Base-by-base conservation (phyloP, 176 grass and related monocot genomes). In the Eleusine indica region DNA sequence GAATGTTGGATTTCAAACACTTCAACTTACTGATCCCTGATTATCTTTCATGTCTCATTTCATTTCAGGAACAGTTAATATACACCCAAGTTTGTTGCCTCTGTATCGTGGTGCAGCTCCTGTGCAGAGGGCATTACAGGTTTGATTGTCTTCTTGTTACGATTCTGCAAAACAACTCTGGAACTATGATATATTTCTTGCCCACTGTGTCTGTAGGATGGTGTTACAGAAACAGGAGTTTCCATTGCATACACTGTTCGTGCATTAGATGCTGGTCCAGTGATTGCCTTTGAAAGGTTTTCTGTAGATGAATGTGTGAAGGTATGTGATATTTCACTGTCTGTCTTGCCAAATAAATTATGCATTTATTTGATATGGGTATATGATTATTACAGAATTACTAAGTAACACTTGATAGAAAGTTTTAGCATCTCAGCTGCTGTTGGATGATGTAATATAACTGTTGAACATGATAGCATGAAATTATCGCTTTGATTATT, bases 101-200 rank as follows among this genome's bases (percentile, higher is more conserved):
- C 77, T 92, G 58, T 98, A 98, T 82, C 90, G 96, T 17, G 96
- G 96, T 82, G 92, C 96, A 85, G 96, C 96, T 91, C 96, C 96
- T 85, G 96, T 95, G 80, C 96, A 98, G 79, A 98, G 96, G 80
- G 92, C 96, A 71, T 82, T 98, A 88, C 92, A 98, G 91, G 96
- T 98, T 74, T 80, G 68, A 75, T 39, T 82, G 39, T 86, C 19
- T 72, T 17, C 48, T 39, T 61, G 19, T 60, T 74, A 79, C 28
- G 62, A 61, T 72, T 85, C 30, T 77, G 57, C 43, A 19, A 29
- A 66, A 46, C 38, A 19, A 29, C 60, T 46, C 64, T 80, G 28
- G 64, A 78, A 32, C 63, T 41, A 64, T 25, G 70, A 49, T 68
- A 56, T 72, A 80, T 66, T 71, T 84, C 41, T 62, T 82, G 13